phyloP scores from a whole-genome alignment of 352 stramenopile genomes.

The Saprolegnia diclina region DNA sequence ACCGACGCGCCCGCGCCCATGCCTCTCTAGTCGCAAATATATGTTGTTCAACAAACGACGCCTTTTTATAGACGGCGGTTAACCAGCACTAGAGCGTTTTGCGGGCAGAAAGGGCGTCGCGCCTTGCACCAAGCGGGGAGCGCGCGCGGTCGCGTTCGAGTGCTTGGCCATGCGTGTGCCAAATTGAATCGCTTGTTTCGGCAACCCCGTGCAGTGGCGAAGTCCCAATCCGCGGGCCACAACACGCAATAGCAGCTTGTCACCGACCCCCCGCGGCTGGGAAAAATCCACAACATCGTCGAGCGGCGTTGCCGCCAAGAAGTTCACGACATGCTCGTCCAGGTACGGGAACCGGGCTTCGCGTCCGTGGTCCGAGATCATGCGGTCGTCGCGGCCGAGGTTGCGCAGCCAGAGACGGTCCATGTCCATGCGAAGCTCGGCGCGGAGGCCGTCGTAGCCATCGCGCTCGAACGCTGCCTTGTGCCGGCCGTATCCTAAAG shows the following conservation, averaged over 20 bases:
- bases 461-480: constrained; percentile 69
- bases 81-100: neutral
- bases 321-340: constrained; percentile 88
- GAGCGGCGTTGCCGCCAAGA: constrained; percentile 56
- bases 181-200: constrained; percentile 95
- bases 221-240: constrained; percentile 70
- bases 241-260: constrained; percentile 88
- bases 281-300: constrained; percentile 75
- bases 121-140: neutral
- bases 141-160: constrained; percentile 45
- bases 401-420: constrained; percentile 93
- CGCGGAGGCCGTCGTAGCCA: constrained; percentile 49
- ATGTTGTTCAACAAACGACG: no score
- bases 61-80: neutral
- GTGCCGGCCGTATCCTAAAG: constrained; percentile 87
- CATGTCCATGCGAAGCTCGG: constrained; percentile 87
- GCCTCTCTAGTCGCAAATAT: neutral
- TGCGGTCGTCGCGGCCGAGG: constrained; percentile 93
- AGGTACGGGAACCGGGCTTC: constrained; percentile 95
- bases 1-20: constrained; percentile 47
- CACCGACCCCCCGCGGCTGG: constrained; percentile 70
- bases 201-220: constrained; percentile 47
- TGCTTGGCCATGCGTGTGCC: constrained; percentile 88
- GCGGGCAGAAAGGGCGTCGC: neutral
- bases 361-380: constrained; percentile 85